These are phyloP conservation scores for Diplodia sapinea DNA, from an alignment of 2,329 filamentous ascomycete species.

Conservation along the genomic window DNA sequence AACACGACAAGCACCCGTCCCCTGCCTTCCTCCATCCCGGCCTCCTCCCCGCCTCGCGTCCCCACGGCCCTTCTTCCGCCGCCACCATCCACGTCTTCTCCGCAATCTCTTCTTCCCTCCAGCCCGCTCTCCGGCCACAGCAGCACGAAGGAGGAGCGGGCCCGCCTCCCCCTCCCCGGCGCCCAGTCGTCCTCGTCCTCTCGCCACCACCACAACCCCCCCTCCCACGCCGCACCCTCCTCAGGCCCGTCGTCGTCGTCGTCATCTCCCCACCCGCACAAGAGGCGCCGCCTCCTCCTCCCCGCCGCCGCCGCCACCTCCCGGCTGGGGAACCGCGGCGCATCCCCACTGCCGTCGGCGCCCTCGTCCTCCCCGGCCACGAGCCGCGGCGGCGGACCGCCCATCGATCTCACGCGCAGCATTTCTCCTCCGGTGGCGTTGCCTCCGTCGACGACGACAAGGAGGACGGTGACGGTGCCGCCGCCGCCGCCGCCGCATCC, in stretches of 20 bases:
- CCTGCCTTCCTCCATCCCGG: background rate
- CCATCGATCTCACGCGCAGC: slow-evolving; percentile 18
- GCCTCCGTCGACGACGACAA: background rate
- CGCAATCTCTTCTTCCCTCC: background rate
- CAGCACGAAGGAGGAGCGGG: background rate
- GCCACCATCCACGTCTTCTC: background rate
- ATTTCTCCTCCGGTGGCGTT: background rate
- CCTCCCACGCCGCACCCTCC: too few relatives aligned
- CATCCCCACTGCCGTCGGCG: background rate
- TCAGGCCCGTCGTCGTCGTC: too few relatives aligned
- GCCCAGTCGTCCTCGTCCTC: too few relatives aligned
- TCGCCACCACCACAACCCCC: too few relatives aligned
- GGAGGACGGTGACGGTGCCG: too few relatives aligned
- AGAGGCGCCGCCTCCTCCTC: background rate
- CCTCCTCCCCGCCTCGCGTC: background rate
- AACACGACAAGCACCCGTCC: background rate
- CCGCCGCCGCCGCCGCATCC: background rate
- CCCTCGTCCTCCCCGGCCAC: background rate
- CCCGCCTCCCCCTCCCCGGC: too few relatives aligned
- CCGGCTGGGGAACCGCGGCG: background rate
- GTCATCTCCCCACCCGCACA: background rate
- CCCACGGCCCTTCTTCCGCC: background rate
- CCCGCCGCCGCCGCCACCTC: too few relatives aligned
- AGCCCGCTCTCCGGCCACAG: slow-evolving; percentile 1
- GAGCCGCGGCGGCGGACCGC: background rate